Evolutionary conservation across 2,329 filamentous ascomycete genomes (phyloP).

Genomic region (Paraconiothyrium brasiliense): DNA sequence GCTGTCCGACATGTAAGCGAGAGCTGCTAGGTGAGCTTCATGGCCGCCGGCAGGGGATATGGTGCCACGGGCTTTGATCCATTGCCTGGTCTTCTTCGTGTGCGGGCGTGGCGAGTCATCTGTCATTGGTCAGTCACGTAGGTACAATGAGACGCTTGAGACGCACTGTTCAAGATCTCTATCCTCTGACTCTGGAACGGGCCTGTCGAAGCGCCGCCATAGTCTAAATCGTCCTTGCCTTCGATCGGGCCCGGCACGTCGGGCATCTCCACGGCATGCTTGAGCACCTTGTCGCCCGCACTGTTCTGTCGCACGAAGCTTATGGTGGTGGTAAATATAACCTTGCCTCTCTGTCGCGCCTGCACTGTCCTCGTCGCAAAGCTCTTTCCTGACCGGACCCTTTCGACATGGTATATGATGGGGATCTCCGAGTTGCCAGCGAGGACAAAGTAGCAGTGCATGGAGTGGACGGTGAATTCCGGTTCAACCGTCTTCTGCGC

Average conservation of each 20-base stretch:
- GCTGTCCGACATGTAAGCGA: constrained; percentile 92
- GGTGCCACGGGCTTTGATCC: constrained; percentile 77
- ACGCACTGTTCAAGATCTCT: constrained; percentile 63
- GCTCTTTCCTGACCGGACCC: constrained; percentile 86
- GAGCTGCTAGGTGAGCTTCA: constrained; percentile 82
- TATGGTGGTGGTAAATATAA: constrained; percentile 95
- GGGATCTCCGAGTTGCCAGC: constrained; percentile 86
- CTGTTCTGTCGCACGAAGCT: constrained; percentile 79
- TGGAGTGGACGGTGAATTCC: constrained; percentile 87
- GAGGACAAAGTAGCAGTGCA: constrained; percentile 99
- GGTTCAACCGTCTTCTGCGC: constrained; percentile 86
- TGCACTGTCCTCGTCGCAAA: constrained; percentile 97
- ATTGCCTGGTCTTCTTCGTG: constrained; percentile 71
- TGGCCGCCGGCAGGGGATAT: constrained; percentile 79
- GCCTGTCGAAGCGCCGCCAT: constrained; percentile 45
- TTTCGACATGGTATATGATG: constrained; percentile 93
- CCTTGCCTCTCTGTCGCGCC: constrained; percentile 84
- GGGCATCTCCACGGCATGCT: constrained; percentile 69
- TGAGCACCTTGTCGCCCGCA: constrained; percentile 65
- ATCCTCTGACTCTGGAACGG: constrained; percentile 69
- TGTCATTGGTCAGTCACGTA: constrained; percentile 33
- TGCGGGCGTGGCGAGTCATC: constrained; percentile 63
- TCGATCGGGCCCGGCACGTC: constrained; percentile 57
- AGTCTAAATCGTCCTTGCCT: constrained; percentile 45
- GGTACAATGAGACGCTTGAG: neutral